Evolutionary conservation across 1,284 basidiomycete species (phyloP).

Genomic region (Golubevia sp.): DNA sequence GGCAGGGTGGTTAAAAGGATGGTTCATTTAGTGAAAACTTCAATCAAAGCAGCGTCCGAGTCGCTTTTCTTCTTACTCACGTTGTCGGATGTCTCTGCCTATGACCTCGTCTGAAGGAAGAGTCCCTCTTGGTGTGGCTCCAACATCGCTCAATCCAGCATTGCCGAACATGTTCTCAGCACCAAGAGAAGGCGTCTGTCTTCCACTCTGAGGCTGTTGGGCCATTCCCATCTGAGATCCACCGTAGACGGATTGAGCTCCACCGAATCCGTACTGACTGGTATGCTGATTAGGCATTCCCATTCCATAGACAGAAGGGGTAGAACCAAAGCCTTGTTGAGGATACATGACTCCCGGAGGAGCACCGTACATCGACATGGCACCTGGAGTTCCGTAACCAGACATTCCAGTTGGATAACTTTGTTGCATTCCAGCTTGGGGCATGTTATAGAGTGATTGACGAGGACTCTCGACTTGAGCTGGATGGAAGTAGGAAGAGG

Average conservation of each 20-base stretch:
- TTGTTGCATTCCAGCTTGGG: conserved; percentile 2
- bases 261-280: not conserved
- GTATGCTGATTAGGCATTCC: not conserved
- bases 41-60: too few relatives aligned
- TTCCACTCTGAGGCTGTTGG: too few relatives aligned
- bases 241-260: too few relatives aligned
- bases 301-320: conserved; percentile 23
- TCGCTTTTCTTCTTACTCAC: not conserved
- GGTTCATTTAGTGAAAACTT: too few relatives aligned
- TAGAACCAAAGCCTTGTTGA: conserved; percentile 10
- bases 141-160: too few relatives aligned
- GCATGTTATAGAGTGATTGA: conserved; percentile 32
- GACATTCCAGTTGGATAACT: conserved; percentile 4
- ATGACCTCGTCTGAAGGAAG: conserved; percentile 47
- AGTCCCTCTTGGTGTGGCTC: not conserved
- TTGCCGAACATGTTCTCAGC: too few relatives aligned
- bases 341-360: conserved; percentile 19
- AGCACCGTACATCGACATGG: conserved; percentile 43
- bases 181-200: too few relatives aligned
- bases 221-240: too few relatives aligned
- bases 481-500: conserved; percentile 29
- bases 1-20: not conserved
- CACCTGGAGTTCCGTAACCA: conserved; percentile 25
- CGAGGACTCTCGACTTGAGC: conserved; percentile 9
- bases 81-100: conserved; percentile 36